Percentiles rank a stretch among this genome's conserved stretches.
Evolutionary conservation across 176 grass and related monocot genomes (phyloP).

Genomic region (Juncus effusus): DNA sequence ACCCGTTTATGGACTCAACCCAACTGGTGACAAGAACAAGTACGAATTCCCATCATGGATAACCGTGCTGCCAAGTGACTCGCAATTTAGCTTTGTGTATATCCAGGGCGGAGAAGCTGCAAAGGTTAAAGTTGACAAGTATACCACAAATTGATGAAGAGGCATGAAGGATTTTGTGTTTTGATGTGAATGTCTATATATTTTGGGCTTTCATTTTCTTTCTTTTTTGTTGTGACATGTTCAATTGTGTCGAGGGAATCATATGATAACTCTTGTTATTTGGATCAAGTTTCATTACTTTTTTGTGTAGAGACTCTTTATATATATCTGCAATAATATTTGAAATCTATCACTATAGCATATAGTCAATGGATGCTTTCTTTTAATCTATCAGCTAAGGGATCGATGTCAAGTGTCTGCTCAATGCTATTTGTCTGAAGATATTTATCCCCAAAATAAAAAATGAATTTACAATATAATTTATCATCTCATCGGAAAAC

Average conservation of each 20-base stretch:
- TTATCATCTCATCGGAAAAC: too few relatives aligned
- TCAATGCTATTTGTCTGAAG: too few relatives aligned
- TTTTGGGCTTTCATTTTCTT: constrained; percentile 14
- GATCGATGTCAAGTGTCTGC: too few relatives aligned
- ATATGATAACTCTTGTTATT: too few relatives aligned
- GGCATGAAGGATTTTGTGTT: constrained; percentile 18
- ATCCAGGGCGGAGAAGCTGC: constrained; percentile 64
- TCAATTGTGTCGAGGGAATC: neutral
- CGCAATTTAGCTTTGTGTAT: constrained; percentile 57
- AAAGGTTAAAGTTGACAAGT: constrained; percentile 42
- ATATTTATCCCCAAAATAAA: too few relatives aligned
- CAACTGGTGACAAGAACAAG: constrained; percentile 30
- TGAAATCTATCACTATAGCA: too few relatives aligned
- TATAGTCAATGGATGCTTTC: too few relatives aligned
- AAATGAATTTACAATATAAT: too few relatives aligned
- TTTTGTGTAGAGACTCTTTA: too few relatives aligned
- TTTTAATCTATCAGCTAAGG: too few relatives aligned
- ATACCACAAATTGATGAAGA: constrained; percentile 38
- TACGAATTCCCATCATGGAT: constrained; percentile 63
- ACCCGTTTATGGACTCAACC: constrained; percentile 45
- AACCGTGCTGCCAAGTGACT: constrained; percentile 22
- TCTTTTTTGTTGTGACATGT: constrained; percentile 24
- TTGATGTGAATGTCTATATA: constrained; percentile 30
- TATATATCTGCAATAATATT: too few relatives aligned
- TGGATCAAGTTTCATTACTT: too few relatives aligned